Evolutionary conservation across 352 stramenopile species (phyloP), one percentile per base, ranked within the genome.

Genomic region (Phytophthora nicotianae): DNA sequence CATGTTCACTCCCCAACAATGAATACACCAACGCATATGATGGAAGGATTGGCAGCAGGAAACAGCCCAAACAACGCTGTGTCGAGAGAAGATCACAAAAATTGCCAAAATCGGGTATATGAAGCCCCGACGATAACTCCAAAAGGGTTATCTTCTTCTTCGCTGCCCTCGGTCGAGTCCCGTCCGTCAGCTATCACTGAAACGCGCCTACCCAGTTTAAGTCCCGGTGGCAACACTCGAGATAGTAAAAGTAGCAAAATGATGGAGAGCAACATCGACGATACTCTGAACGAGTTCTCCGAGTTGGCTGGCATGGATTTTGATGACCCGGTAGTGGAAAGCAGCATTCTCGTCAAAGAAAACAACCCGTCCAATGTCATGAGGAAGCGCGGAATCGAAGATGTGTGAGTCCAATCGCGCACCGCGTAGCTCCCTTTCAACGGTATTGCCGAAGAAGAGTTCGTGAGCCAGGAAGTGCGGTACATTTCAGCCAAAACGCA

Each of bases 221-320:
- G 51, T 33, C 47, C 53, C 9, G 33, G 40, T 26, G 57, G 17
- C 32, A 41, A 38, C 5, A 33, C 14, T 16, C 50, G 49, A 27
- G 59, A 70, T 37, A 48, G 21, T 42, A 60, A 21, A 19, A 56
- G n/a, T 24, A 67, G 29, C 33, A 74, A 71, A 26, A 21, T 50
- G 54, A 60, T 69, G 55, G 49, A 68, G 10, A 48, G 60, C 0
- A 77, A 45, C 50, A 54, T 88, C 16, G 76, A 89, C 26, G 81
- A 89, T 57, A 67, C 70, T 19, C 59, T 93, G 65, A 86, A 91
- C 50, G 85, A 89, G 52, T 93, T 93, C 50, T 67, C 69, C 4
- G 83, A 93, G 55, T 91, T 94, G 35, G 73, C 79, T 2, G 83
- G 86, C 40, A 72, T 94, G 24, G 81, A 90, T 59, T 89, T 94